These are phyloP conservation scores for Colletotrichum musae DNA, from an alignment of 2,329 filamentous ascomycete species.

Conservation along the genomic window DNA sequence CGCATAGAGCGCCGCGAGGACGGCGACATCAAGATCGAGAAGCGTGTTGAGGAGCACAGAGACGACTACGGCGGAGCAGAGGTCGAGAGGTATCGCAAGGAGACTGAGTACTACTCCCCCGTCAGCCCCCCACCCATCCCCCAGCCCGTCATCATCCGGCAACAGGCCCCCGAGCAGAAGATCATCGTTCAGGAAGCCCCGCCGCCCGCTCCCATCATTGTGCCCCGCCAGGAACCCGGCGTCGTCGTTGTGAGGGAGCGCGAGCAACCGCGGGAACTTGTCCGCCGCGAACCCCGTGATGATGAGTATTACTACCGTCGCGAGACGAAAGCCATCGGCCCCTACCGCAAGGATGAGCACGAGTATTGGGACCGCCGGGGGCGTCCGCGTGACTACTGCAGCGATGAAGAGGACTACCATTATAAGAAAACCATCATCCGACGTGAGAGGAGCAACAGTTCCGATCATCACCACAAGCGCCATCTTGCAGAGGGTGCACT, in stretches of 20 bases:
- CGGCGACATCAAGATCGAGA: conserved; percentile 69
- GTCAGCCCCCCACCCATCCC: conserved; percentile 61
- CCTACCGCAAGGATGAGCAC: conserved; percentile 45
- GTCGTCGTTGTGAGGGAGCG: conserved; percentile 61
- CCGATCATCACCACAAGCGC: conserved; percentile 66
- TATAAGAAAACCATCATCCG: conserved; percentile 62
- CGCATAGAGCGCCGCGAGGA: conserved; percentile 59
- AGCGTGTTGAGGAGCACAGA: conserved; percentile 65
- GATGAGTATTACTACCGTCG: conserved; percentile 69
- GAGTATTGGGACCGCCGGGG: conserved; percentile 51
- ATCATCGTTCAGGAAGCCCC: conserved; percentile 74
- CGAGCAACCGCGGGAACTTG: conserved; percentile 56
- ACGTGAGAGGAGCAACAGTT: conserved; percentile 65
- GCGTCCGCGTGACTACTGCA: conserved; percentile 54
- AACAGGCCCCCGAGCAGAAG: conserved; percentile 69
- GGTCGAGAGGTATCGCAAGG: conserved; percentile 72
- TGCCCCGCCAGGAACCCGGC: conserved; percentile 61
- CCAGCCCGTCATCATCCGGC: conserved; percentile 69
- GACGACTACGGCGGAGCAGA: conserved; percentile 64
- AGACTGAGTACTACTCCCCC: conserved; percentile 74
- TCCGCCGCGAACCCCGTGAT: conserved; percentile 55
- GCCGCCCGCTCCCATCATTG: conserved; percentile 64
- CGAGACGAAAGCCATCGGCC: conserved; percentile 59
- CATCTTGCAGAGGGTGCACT: conserved; percentile 76
- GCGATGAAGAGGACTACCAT: conserved; percentile 60